A percentile compares a stretch with the other conserved stretches of the same genome.
phyloP scores from a whole-genome alignment of 2,329 filamentous ascomycete genomes.

The Curvularia hawaiiensis region DNA sequence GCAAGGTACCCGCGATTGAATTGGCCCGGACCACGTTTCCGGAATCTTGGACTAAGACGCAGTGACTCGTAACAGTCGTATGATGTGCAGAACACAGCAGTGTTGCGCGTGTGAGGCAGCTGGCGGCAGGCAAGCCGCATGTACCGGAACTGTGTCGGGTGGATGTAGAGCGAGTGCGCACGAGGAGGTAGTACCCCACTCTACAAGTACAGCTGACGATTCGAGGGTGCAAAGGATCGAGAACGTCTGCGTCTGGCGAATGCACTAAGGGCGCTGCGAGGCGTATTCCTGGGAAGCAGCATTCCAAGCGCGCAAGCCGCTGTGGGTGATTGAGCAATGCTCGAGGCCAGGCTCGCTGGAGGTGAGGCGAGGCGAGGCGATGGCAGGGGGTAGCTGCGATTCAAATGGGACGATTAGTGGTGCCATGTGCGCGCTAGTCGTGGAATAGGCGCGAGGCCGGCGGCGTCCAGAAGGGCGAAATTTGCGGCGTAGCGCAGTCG shows the following conservation, averaged over 20 bases:
- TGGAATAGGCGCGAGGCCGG: constrained; percentile 2
- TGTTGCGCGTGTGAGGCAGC: not conserved
- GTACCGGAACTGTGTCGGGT: not conserved
- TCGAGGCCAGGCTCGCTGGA: constrained; percentile 7
- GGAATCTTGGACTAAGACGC: not conserved
- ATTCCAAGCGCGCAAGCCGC: constrained; percentile 12
- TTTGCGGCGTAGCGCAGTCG: constrained; percentile 7
- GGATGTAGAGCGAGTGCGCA: not conserved
- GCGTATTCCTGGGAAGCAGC: not conserved
- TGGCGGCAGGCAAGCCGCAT: not conserved
- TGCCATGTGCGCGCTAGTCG: constrained; percentile 5
- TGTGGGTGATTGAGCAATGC: constrained; percentile 1
- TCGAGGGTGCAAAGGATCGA: not conserved
- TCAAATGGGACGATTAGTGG: constrained; percentile 7
- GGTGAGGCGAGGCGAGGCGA: not conserved
- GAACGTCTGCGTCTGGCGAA: not conserved
- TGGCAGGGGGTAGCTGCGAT: not conserved
- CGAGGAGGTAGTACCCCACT: constrained; percentile 6
- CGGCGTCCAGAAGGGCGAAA: not conserved
- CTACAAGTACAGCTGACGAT: not conserved
- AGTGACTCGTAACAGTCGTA: not conserved
- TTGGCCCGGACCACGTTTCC: constrained; percentile 6
- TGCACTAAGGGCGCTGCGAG: not conserved
- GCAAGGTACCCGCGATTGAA: constrained; percentile 11
- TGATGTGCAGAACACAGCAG: not conserved